Evolutionary conservation across 768 basidiomycete genomes (phyloP), one percentile per base, ranked within the genome.

Genomic region (Kwoniella europaea): DNA sequence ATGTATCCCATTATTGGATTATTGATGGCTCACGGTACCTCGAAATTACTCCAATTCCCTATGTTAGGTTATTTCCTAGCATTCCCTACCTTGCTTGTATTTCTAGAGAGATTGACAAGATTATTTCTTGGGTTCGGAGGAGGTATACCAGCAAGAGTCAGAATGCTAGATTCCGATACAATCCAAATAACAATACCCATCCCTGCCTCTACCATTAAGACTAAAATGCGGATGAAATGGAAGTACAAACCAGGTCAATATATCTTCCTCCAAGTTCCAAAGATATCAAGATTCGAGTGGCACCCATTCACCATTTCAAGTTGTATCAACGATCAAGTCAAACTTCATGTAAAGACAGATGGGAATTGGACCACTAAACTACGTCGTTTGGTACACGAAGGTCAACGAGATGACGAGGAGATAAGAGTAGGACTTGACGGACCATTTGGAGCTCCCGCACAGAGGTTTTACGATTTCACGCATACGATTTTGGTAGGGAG

Each of bases 21-120:
- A 6, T 46, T 72, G n/a, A 63, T 67, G 65, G 71, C 71, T 15
- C 74, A 75, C 69, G 74, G 74, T n/a, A 70, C 71, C 2, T 44
- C 54, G 4, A 54, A n/a, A 18, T 57, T 72, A 4, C 53, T 72
- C 7, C 74, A 75, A 60, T 69, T 63, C 63, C 74, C 74, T 1
- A 75, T 75, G 74, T 50, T 75, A 22, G 74, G 71, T 5, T 73
- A 75, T 54, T 75, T 75, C 61, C 71, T 75, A 10, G 74, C 74
- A 41, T 72, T 75, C 52, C 74, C 74, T 18, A 73, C 74, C 1
- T 61, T 73, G 2, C 65, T 75, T 18, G 62, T 75, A 53, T 52
- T 75, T 55, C 58, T 72, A 50, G 74, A 75, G 44, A 68, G 71
- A 16, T 4, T 67, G 27, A 54, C 41, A 18, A 56, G 71, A 29